Evolutionary conservation across 2,329 filamentous ascomycete species (phyloP), one percentile per base, ranked within the genome.

Genomic region (Pseudocercospora eumusae): DNA sequence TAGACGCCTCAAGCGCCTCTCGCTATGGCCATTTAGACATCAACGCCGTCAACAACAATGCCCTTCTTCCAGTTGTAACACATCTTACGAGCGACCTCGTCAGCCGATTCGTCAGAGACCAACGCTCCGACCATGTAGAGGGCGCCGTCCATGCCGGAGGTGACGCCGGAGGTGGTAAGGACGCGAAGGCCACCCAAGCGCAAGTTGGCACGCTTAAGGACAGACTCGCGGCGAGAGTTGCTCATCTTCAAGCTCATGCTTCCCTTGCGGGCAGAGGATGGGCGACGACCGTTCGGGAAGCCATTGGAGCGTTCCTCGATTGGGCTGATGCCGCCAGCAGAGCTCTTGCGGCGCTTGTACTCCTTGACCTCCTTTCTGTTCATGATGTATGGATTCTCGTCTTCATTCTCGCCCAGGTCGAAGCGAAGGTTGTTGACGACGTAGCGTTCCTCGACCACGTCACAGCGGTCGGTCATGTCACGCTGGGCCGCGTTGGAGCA

Each of bases 391-490:
- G 90, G 90, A 77, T 91, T 93, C 77, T 92, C 88, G 65, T 93
- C 89, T 72, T 90, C 86, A 73, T 93, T 86, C 64, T 89, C 88
- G 69, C 83, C 84, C 47, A 95, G 81, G 70, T 95, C 91, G 76
- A 93, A 96, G 69, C 91, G 89, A 63, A 92, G 87, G 78, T 96
- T 95, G 83, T 96, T 96, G 75, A 96, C 91, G 20, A 96, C 91
- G 74, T 95, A 96, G 73, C 91, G 85, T 73, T 91, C 88, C 73
- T 95, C 90, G 72, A 93, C 84, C 66, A 95, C 89, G 73, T 95
- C 90, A 70, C 90, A 92, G 73, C 90, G 88, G 80, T 92, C 88
- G 60, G 86, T 84, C 68, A 89, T 81, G 75, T 90, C 86, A 66
- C 86, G 83, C 61, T 86, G 85, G 50, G 89, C 85, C 53, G 87